Evolutionary conservation across 225 moss, liverwort and hornwort genomes (phyloP).

Genomic region (Antitrichia curtipendula): DNA sequence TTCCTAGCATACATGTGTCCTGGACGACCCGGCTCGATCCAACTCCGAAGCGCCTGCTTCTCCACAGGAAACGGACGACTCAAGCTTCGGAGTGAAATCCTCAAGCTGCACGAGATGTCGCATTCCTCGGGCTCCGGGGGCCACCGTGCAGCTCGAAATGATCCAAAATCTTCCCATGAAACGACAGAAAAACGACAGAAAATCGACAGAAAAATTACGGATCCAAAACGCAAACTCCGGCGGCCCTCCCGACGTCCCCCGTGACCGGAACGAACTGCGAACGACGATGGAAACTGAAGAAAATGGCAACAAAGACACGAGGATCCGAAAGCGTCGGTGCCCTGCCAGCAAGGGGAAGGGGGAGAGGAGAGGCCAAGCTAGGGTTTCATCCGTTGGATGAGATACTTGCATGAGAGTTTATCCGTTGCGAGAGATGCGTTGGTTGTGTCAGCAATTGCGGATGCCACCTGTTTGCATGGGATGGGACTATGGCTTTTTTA

Average conservation of each 20-base stretch:
- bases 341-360: not conserved
- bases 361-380: not conserved
- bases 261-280: not conserved
- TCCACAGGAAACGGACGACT: not conserved
- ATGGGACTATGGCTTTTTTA: too few species aligned
- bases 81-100: not conserved
- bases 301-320: not conserved
- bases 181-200: not conserved
- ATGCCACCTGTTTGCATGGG: not conserved
- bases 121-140: not conserved
- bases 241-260: not conserved
- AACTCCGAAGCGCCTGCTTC: not conserved
- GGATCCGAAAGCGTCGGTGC: not conserved
- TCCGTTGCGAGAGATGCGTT: not conserved
- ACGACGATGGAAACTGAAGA: not conserved
- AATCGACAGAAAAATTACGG: not conserved
- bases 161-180: not conserved
- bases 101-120: not conserved
- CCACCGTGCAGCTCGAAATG: not conserved
- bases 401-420: not conserved
- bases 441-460: not conserved
- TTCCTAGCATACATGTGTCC: slow-evolving; percentile 33
- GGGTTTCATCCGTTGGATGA: not conserved
- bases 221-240: not conserved
- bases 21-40: not conserved